phyloP scores from a whole-genome alignment of 2,329 filamentous ascomycete species.

The Hypoxylon sp. region DNA sequence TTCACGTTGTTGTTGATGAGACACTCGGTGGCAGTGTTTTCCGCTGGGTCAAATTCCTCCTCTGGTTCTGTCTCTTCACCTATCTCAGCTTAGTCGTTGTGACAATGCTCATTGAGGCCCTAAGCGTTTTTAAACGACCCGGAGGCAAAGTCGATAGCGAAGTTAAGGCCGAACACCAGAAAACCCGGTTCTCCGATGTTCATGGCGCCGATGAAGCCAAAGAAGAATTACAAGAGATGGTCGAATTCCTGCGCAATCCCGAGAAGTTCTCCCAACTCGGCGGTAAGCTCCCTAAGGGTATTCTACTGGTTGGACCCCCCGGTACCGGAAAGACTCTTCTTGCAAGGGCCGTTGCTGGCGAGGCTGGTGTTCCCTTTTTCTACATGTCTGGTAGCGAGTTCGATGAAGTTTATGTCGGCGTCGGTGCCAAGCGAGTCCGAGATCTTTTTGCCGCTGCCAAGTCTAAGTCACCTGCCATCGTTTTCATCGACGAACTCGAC shows the following conservation, averaged over 20 bases:
- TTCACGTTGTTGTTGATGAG: constrained; percentile 97
- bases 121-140: constrained; percentile 84
- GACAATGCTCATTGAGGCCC: constrained; percentile 85
- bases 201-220: constrained; percentile 99
- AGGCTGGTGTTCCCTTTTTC: constrained; percentile 98
- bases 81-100: constrained; percentile 86
- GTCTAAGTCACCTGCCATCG: constrained; percentile 88
- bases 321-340: constrained; percentile 98
- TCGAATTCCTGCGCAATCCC: constrained; percentile 95
- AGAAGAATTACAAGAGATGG: constrained; percentile 95
- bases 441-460: constrained; percentile 91
- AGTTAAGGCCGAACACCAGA: constrained; percentile 93
- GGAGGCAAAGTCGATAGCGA: constrained; percentile 80
- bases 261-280: constrained; percentile 94
- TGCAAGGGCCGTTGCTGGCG: constrained; percentile 93
- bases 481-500: constrained; percentile 95
- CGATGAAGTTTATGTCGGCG: constrained; percentile 97
- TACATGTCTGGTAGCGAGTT: constrained; percentile 99
- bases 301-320: constrained; percentile 93
- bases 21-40: constrained; percentile 84
- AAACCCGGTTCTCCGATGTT: constrained; percentile 90
- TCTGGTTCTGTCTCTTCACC: constrained; percentile 82
- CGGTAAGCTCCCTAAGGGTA: constrained; percentile 96
- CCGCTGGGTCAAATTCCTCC: constrained; percentile 90
- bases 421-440: constrained; percentile 95